Percentiles rank a stretch among this genome's conserved stretches.
Conservation (phyloP, 345 rosid genomes). For the Eucalyptus polyanthemos region DNA sequence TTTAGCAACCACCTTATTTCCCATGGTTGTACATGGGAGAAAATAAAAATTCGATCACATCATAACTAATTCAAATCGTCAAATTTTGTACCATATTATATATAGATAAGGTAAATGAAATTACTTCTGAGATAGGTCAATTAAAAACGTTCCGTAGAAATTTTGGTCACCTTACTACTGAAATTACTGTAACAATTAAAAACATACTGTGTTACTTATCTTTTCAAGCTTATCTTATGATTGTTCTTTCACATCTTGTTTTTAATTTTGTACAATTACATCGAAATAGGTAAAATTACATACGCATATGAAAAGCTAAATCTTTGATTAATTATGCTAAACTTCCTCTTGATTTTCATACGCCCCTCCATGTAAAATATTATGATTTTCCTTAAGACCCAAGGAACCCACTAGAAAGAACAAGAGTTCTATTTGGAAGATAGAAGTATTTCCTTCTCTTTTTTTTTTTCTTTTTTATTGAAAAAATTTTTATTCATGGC, state of each 20-base stretch:
- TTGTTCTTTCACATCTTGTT: neutral
- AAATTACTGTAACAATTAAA: neutral
- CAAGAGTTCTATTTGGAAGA: no score
- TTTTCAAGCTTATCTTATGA: neutral
- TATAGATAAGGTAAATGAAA: neutral
- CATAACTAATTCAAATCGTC: neutral
- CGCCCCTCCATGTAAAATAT: neutral
- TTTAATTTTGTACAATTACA: neutral
- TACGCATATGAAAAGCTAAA: no score
- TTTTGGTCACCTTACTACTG: neutral
- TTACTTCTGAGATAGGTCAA: neutral
- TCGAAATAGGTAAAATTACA: no score
- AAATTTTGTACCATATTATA: neutral
- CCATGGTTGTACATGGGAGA: neutral
- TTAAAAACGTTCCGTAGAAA: fast-evolving
- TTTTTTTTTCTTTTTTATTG: no score
- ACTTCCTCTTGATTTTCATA: neutral
- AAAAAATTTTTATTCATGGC: no score
- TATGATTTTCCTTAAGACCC: neutral
- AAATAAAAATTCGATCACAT: neutral
- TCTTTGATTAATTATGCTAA: neutral
- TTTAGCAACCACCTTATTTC: neutral
- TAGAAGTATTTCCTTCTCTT: fast-evolving
- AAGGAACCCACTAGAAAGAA: neutral
- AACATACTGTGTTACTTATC: neutral